phyloP scores from a whole-genome alignment of 108 stramenopile genomes.

The Cyclotella baltica region DNA sequence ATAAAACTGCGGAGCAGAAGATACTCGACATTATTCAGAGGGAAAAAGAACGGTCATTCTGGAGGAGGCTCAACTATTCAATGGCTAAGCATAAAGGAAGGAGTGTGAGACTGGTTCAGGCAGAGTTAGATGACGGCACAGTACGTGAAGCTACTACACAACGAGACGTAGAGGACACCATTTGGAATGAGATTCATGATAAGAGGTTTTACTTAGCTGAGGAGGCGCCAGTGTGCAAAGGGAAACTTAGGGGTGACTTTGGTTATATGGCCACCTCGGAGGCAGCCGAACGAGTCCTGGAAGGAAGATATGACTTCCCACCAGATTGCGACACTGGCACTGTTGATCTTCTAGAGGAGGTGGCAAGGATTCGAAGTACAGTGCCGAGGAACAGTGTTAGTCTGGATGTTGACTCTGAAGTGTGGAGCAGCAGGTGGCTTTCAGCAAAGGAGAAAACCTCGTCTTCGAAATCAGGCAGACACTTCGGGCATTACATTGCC shows the following conservation, averaged over 20 bases:
- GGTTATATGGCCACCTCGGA: too few relatives aligned
- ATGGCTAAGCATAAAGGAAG: background rate
- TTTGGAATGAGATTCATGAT: too few relatives aligned
- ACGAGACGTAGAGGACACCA: background rate
- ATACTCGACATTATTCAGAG: slow-evolving; percentile 32
- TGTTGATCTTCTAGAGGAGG: background rate
- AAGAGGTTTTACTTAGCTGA: too few relatives aligned
- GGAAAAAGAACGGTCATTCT: slow-evolving; percentile 25
- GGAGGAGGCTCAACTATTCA: slow-evolving; percentile 15
- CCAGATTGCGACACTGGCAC: background rate
- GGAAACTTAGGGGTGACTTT: too few relatives aligned
- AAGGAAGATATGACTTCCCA: background rate
- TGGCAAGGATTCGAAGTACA: background rate
- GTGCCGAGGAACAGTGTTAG: background rate
- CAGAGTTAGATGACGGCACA: background rate
- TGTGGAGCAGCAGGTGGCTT: background rate
- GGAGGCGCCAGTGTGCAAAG: too few relatives aligned
- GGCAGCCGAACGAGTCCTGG: background rate
- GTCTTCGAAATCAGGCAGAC: slow-evolving; percentile 14
- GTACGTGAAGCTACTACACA: background rate
- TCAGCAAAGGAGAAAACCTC: slow-evolving; percentile 10
- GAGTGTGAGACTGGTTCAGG: slow-evolving; percentile 16
- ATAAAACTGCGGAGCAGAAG: slow-evolving; percentile 5
- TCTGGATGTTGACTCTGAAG: background rate
- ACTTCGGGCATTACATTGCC: slow-evolving; percentile 14